Evolutionary conservation across 139 green algal species (phyloP), one percentile per base, ranked within the genome.

Genomic region (Chlamydomonas urium): DNA sequence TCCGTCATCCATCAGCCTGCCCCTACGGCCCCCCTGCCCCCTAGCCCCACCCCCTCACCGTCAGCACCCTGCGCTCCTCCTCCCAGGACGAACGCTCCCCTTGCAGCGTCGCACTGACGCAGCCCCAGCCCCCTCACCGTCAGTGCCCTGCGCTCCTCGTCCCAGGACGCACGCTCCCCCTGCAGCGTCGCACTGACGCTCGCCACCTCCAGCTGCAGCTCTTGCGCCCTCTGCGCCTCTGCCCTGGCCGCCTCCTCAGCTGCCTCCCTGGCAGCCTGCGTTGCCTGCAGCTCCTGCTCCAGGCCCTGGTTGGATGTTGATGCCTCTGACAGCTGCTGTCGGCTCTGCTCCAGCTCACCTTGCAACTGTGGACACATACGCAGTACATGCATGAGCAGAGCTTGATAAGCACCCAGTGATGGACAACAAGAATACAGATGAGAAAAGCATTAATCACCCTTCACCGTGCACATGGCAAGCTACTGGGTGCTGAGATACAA

Each of bases 201-300:
- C 28, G 8, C 38, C 37, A 83, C 38, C 37, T 76, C 59, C 14
- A 24, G 24, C 59, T 71, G 65, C 28, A 78, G 47, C 33, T 47
- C 45, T 19, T 69, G 31, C 34, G 81, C 38, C 58, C 74, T n/a
- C n/a, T n/a, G n/a, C n/a, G n/a, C n/a, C n/a, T n/a, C n/a, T n/a
- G n/a, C n/a, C n/a, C n/a, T n/a, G n/a, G n/a, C n/a, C 45, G 21
- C 17, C 21, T 21, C 45, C 45, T 56, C 45, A 17, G 21, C 17
- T 56, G 17, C 21, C 45, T 56, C 45, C 21, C 45, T 56, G 17
- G 17, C 17, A 56, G 17, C 17, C 45, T 56, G 17, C 45, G 45
- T 26, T 17, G 17, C 21, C 45, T 56, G 45, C 45, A 56, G 21
- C 17, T 56, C 45, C 45, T 26, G 21, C 17, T 21, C 21, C 45